Base-by-base conservation (phyloP, 2,329 filamentous ascomycete species). In the Sporothrix humicola region DNA sequence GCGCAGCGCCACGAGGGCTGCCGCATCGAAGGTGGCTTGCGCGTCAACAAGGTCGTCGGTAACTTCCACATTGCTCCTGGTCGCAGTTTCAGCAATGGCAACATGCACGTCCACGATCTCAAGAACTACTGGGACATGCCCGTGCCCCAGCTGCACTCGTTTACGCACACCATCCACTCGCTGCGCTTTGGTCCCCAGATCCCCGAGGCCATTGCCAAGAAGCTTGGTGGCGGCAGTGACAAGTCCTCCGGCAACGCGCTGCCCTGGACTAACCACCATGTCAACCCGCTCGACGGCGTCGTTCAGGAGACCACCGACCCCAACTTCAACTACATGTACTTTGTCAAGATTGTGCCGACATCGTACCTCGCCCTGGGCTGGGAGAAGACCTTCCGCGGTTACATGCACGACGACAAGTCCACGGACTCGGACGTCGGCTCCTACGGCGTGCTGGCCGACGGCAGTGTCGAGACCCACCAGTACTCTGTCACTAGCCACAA, bases 21-120 rank as follows among this genome's bases (percentile, higher is more conserved):
- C 84, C 93, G 96, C 69, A 92, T 99, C 76, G 94, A 98, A 82
- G 96, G 96, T 74, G 90, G 90, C 54, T 89, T 99, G 78, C 93
- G 93, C 66, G 97, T 99, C 77, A 99, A 99, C 87, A 99, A 99
- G 85, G 96, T 99, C 37, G 89, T 99, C 72, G 96, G 96, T 73
- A 99, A 99, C 85, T 99, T 99, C 88, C 96, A 99, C 83, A 92
- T 99, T 78, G 96, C 97, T 0, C 96, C 96, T 0, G 96, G 96
- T 78, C 93, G 95, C 83, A 95, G 92, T 82, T 98, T 98, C 88
- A 97, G 92, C 82, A 97, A 93, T 80, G 94, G 94, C 77, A 97
- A 97, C 84, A 92, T 98, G 89, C 96, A 99, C 84, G 93, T 98
- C 23, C 96, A 99, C 85, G 97, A 99, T 80, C 86, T 99, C 76